Base-by-base conservation (phyloP, 2,329 filamentous ascomycete species). In the Fusarium sp. region DNA sequence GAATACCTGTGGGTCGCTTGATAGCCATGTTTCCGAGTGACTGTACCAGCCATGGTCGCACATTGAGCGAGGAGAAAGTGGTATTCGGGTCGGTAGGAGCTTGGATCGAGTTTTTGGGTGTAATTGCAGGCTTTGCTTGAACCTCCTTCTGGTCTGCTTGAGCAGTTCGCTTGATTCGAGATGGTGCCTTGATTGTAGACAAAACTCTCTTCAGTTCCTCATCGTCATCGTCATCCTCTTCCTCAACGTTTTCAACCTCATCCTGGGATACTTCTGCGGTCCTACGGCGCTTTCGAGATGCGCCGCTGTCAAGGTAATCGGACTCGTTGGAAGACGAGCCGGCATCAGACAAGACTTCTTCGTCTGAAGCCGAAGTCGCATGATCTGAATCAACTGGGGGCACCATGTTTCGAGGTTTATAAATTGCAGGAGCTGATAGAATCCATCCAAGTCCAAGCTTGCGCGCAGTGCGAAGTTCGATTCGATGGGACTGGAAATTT, bases 1-100 rank as follows among this genome's bases (percentile, higher is more conserved):
- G 96, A 83, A 99, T 98, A 16, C 91, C 91, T 0, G 96, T 99
- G 0, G 96, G 96, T 59, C 91, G 86, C 76, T 88, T 92, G 77
- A 99, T 97, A 31, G 94, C 93, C 86, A 89, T 87, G 74, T 88
- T 88, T 55, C 80, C 80, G 45, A 99, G 84, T 2, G 95, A 95
- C 64, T 90, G 88, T 3, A 97, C 90, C 6, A 99, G 89, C 96
- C 96, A 99, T 77, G 92, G 93, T 37, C 89, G 86, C 44, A 97
- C 89, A 51, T 88, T 83, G 52, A 97, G 81, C 12, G 88, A 87
- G 18, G 89, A 86, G 76, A 97, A 97, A 10, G 86, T 91, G 18
- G 86, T 82, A 76, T 88, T 84, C 47, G 82, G 80, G 72, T 89
- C 85, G 26, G 82, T 83, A 13, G 86, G 85, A 5, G 85, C 87